Evolutionary conservation across 805 yeast genomes (phyloP).

Genomic region (Saturnispora silvae): DNA sequence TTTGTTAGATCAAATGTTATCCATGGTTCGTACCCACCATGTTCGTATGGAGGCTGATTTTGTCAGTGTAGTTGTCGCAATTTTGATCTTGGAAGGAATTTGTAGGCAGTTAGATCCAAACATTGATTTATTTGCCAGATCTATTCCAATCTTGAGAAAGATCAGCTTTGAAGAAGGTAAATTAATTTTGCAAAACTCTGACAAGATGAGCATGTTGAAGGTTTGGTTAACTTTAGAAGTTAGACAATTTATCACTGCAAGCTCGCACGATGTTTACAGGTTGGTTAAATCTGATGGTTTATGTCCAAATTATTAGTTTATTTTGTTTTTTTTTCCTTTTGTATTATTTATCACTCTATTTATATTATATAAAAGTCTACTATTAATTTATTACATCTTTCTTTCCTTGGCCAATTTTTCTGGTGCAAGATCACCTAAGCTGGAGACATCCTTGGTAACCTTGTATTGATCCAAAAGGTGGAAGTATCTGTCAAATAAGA

Average conservation of each 20-base stretch:
- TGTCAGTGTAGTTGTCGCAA: conserved; percentile 90
- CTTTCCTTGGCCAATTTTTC: conserved; percentile 11
- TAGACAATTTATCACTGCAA: conserved; percentile 73
- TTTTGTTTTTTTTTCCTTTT: neutral
- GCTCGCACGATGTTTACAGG: conserved; percentile 61
- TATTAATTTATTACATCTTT: conserved; percentile 7
- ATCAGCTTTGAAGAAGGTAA: conserved; percentile 65
- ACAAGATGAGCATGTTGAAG: conserved; percentile 70
- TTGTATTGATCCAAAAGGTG: conserved; percentile 53
- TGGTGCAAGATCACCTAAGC: conserved; percentile 11
- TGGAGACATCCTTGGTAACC: conserved; percentile 21
- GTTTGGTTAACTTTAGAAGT: conserved; percentile 89
- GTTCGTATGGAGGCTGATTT: conserved; percentile 98
- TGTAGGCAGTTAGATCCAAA: conserved; percentile 92
- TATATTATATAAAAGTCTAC: too few relatives aligned
- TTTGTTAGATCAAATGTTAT: conserved; percentile 70
- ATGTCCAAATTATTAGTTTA: conserved; percentile 48
- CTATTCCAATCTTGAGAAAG: conserved; percentile 77
- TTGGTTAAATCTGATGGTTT: conserved; percentile 55
- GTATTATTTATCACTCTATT: neutral
- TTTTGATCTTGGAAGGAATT: conserved; percentile 82
- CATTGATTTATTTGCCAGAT: conserved; percentile 84
- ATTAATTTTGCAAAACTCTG: conserved; percentile 42
- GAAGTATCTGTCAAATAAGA: conserved; percentile 84
- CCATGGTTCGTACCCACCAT: conserved; percentile 89